A percentile compares a stretch with the other conserved stretches of the same genome.
Evolutionary conservation across 345 rosid species (phyloP).

Genomic region (Eucalyptus coolabah): DNA sequence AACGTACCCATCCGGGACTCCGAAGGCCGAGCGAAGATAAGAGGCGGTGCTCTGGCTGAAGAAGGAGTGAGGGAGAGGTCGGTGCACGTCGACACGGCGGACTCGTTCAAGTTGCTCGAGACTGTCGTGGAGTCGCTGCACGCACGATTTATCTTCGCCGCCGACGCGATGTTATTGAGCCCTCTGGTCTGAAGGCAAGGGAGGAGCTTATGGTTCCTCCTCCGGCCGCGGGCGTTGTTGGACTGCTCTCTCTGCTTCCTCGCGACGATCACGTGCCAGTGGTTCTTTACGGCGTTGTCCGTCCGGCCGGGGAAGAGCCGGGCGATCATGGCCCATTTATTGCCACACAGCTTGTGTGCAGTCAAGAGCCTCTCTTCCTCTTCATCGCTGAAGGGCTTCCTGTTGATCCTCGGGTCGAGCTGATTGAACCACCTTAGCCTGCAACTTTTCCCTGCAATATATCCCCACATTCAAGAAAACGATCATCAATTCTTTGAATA

Average conservation of each 20-base stretch:
- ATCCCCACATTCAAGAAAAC: not conserved
- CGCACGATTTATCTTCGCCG: not conserved
- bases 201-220: slow-evolving; percentile 20
- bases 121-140: slow-evolving; percentile 28
- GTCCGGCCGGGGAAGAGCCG: slow-evolving; percentile 83
- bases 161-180: not conserved
- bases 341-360: slow-evolving; percentile 69
- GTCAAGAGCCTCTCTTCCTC: slow-evolving; percentile 71
- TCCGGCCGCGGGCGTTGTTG: slow-evolving; percentile 12
- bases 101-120: slow-evolving; percentile 22
- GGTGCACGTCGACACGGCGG: slow-evolving; percentile 40
- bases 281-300: slow-evolving; percentile 93
- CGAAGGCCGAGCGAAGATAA: slow-evolving; percentile 3
- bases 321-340: slow-evolving; percentile 91
- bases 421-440: slow-evolving; percentile 96
- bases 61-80: slow-evolving; percentile 54
- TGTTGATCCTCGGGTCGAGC: slow-evolving; percentile 82
- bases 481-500: not conserved
- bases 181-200: not conserved
- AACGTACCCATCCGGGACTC: slow-evolving; percentile 14
- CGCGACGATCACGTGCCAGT: slow-evolving; percentile 96
- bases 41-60: slow-evolving; percentile 11
- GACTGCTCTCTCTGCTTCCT: slow-evolving; percentile 72
- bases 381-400: slow-evolving; percentile 63
- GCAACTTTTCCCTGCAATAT: slow-evolving; percentile 76